Evolutionary conservation across 139 green algal genomes (phyloP), one percentile per base, ranked within the genome.

Genomic region (Picochlorum sp.): DNA sequence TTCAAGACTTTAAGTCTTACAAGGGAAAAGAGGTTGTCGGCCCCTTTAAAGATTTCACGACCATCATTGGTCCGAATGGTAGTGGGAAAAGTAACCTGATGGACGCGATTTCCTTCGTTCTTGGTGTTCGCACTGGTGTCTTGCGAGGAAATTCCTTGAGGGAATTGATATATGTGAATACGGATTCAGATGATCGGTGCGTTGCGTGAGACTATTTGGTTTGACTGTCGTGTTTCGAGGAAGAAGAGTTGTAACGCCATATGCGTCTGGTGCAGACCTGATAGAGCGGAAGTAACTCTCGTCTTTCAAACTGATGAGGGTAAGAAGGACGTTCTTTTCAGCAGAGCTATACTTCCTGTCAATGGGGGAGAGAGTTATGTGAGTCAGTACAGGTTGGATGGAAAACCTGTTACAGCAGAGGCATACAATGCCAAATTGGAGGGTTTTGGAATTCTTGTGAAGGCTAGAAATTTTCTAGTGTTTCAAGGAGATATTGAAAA

Each of bases 401-500:
- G 75, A 49, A 71, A 72, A 0, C 62, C 54, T 8, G 88, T 95
- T 6, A 83, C 68, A 2, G 88, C 68, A 77, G 93, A 96, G n/a
- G 83, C 80, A 1, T 98, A 98, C 85, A 84, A 80, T 61, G 58
- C 71, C 16, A 63, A 74, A 54, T 79, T 98, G 45, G 76, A 86
- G 52, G 15, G 15, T 18, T 88, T 88, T 60, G 89, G 91, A 49
- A 91, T 99, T 57, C 79, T 97, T 8, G 85, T 97, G 47, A 94
- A 95, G 56, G 92, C 91, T 24, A 81, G 91, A 24, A 99, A 97
- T 77, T 99, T 98, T 76, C 76, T 99, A 16, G 92, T 98, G 0
- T 99, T 98, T 71, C 94, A 99, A 83, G 94, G 94, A 8, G 94
- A 99, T 81, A 96, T 99, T 50, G 94, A 98, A 77, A 86, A 84